These are phyloP conservation scores for Biscogniauxia sp. DNA, from an alignment of 2,329 filamentous ascomycete genomes.

Conservation along the genomic window DNA sequence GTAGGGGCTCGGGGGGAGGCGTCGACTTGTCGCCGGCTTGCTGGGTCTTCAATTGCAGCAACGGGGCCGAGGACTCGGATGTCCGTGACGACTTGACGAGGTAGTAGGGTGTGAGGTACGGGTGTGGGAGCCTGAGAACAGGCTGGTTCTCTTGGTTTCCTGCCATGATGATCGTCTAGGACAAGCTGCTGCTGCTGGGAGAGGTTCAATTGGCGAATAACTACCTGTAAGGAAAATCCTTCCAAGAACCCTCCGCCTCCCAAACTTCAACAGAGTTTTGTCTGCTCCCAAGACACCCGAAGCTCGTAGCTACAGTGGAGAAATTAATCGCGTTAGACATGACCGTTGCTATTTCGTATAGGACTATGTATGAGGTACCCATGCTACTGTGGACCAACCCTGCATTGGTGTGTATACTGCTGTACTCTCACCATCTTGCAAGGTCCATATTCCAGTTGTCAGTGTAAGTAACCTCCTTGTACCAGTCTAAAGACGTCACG, in stretches of 20 bases:
- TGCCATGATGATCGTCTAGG: conserved; percentile 19
- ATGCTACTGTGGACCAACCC: neutral
- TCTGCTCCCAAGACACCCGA: neutral
- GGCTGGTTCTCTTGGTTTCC: conserved; percentile 32
- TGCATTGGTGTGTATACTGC: neutral
- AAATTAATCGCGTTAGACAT: neutral
- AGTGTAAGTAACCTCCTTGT: conserved; percentile 20
- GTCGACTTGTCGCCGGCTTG: conserved; percentile 29
- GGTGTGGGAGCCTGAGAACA: conserved; percentile 48
- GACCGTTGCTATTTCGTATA: neutral
- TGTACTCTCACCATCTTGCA: neutral
- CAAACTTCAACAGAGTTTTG: neutral
- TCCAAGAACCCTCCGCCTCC: neutral
- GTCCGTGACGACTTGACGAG: conserved; percentile 35
- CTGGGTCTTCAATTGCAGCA: conserved; percentile 37
- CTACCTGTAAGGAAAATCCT: neutral
- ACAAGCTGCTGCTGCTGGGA: neutral
- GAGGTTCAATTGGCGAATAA: conserved; percentile 16
- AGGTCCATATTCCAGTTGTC: neutral
- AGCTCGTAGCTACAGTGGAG: neutral
- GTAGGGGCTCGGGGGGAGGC: conserved; percentile 31
- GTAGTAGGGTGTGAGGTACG: conserved; percentile 46
- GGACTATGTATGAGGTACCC: neutral
- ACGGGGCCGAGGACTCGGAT: conserved; percentile 24
- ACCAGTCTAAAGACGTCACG: conserved; percentile 3